These are phyloP conservation scores for Chernovozyma aurita DNA, from an alignment of 1,139 yeast species.

Conservation along the genomic window DNA sequence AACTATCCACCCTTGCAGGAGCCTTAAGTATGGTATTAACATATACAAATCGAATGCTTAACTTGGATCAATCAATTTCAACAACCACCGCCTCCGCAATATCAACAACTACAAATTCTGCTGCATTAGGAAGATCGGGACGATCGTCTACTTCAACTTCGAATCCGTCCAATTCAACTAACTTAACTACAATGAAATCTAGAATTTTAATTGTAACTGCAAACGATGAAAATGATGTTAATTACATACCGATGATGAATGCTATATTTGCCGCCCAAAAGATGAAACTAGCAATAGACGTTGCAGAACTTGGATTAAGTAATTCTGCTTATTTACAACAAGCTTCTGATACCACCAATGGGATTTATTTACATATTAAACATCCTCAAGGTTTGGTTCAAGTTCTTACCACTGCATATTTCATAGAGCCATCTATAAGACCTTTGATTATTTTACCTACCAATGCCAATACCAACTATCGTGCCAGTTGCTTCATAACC, in stretches of 20 bases:
- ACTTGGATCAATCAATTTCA: constrained; percentile 44
- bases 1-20: constrained; percentile 53
- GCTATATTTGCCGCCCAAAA: constrained; percentile 95
- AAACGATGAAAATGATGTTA: constrained; percentile 72
- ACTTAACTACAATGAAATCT: constrained; percentile 49
- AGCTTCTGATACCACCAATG: constrained; percentile 93
- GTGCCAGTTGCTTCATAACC: constrained; percentile 91
- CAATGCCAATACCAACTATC: constrained; percentile 80
- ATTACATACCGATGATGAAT: constrained; percentile 93
- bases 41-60: constrained; percentile 67
- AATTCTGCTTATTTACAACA: constrained; percentile 87
- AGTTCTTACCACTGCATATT: constrained; percentile 55
- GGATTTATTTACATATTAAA: constrained; percentile 75
- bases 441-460: constrained; percentile 76
- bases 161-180: constrained; percentile 11
- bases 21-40: constrained; percentile 77
- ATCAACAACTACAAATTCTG: constrained; percentile 33
- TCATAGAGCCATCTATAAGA: constrained; percentile 80
- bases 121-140: constrained; percentile 7
- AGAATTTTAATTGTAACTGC: constrained; percentile 72
- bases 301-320: constrained; percentile 70
- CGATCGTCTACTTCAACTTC: constrained; percentile 11
- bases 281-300: constrained; percentile 84
- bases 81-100: constrained; percentile 48
- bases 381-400: constrained; percentile 79